Conservation (phyloP, 768 basidiomycete species). For the Pleurotus cornucopiae region DNA sequence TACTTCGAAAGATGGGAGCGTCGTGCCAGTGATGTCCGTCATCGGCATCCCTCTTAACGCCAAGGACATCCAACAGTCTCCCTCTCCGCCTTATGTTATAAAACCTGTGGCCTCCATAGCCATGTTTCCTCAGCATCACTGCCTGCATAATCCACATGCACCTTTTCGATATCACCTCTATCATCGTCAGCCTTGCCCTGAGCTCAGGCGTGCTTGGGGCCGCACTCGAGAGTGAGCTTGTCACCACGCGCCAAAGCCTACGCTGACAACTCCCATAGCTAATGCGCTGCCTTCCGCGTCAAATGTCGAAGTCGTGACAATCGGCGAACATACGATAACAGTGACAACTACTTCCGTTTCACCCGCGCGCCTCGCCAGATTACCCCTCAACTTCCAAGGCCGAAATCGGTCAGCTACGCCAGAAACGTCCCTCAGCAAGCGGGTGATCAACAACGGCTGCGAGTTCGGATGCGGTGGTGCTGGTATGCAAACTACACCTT, state of each 20-base stretch:
- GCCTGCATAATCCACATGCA: not conserved
- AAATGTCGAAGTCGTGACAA: not conserved
- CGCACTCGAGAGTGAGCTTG: not conserved
- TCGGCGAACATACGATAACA: not conserved
- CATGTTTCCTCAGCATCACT: too few species aligned
- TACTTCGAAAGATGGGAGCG: too few species aligned
- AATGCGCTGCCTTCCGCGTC: not conserved
- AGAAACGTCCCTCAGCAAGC: conserved; percentile 5
- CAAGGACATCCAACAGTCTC: too few species aligned
- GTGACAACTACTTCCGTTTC: conserved; percentile 2
- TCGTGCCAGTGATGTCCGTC: too few species aligned
- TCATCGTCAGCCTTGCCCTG: not conserved
- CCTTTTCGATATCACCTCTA: not conserved
- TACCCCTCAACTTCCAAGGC: too few species aligned
- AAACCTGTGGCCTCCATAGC: too few species aligned
- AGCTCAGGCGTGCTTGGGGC: not conserved
- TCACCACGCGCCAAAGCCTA: not conserved
- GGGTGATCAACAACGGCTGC: not conserved
- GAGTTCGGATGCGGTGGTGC: not conserved
- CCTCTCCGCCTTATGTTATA: too few species aligned
- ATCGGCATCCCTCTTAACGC: too few species aligned
- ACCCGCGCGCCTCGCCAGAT: not conserved
- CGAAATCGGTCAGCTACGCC: not conserved
- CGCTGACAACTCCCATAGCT: not conserved
- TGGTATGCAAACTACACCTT: not conserved